These are phyloP conservation scores for Leptomonas pyrrhocoris DNA, from an alignment of 208 protist genomes.

Conservation along the genomic window DNA sequence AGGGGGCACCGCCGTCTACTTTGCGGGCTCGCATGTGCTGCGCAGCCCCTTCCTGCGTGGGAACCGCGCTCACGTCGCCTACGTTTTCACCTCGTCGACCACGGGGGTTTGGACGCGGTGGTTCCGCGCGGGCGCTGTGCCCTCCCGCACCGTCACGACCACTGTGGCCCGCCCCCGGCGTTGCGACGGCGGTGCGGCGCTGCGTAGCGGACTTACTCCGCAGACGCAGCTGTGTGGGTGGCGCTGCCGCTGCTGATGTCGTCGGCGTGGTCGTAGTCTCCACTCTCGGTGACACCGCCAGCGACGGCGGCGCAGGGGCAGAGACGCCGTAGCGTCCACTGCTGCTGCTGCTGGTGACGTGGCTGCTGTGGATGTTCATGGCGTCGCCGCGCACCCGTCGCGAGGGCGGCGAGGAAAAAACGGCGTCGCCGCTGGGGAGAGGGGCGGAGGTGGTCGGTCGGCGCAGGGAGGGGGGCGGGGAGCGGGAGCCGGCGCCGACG, in stretches of 20 bases:
- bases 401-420: constrained; percentile 3
- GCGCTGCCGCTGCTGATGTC: no score
- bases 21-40: constrained; percentile 8
- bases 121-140: no score
- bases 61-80: background rate
- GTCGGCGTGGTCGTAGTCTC: background rate
- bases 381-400: constrained; percentile 14
- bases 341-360: background rate
- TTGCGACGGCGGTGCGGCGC: background rate
- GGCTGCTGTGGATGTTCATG: background rate
- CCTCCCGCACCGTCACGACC: background rate
- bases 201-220: no score
- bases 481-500: background rate
- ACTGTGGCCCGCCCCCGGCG: background rate
- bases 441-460: background rate
- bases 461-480: background rate
- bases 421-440: background rate
- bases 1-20: background rate
- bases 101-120: background rate
- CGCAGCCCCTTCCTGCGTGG: background rate
- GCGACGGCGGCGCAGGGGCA: no score
- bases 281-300: no score
- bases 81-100: background rate
- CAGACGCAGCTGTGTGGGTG: no score
- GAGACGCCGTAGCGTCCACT: no score